Base-by-base conservation (phyloP, 306 rosid genomes). In the Quercus berberidifolia region DNA sequence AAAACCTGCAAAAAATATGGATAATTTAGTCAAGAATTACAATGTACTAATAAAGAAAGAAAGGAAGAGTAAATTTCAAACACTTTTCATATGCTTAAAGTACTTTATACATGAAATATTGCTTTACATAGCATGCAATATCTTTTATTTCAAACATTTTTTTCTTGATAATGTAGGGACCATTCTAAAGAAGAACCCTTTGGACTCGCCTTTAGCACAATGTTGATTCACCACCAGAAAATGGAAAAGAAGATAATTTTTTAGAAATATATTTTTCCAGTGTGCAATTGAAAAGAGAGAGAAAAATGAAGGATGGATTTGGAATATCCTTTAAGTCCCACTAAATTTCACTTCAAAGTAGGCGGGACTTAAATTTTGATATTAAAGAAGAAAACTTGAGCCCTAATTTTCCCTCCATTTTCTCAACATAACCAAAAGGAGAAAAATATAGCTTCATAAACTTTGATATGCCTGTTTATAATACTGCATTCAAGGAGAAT, bases 1-100 rank as follows among this genome's bases (percentile, higher is more conserved):
- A 92, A 85, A 30, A 87, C 97, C 99, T 94, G 74, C 86, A 87
- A 52, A 55, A 91, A 71, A 81, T 94, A 91, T 4, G 38, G 6
- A 5, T 33, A 33, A 33, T 33, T 33, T 33, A 33, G 38, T 55
- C 59, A 6, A 31, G 46, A 15, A 65, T 17, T 0, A 78, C 30
- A 14, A 25, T 30, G 10, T 19, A 26, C 55, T 3, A 54, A 10
- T 30, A 25, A 25, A 25, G 26, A 64, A 72, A 57, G 33, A 54
- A 70, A 52, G 5, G 69, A 52, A 77, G 55, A 52, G 18, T 72
- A 2, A 21, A 7, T 11, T 43, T 43, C 51, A 31, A 6, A 3
- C 6, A 0, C 28, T 28, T 33, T 74, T 31, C 10, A 31, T 72
- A 18, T 74, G 15, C 63, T 58, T 17, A 74, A 67, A 19, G 28